Conservation (phyloP, 345 rosid genomes). For the Citrus inodora region DNA sequence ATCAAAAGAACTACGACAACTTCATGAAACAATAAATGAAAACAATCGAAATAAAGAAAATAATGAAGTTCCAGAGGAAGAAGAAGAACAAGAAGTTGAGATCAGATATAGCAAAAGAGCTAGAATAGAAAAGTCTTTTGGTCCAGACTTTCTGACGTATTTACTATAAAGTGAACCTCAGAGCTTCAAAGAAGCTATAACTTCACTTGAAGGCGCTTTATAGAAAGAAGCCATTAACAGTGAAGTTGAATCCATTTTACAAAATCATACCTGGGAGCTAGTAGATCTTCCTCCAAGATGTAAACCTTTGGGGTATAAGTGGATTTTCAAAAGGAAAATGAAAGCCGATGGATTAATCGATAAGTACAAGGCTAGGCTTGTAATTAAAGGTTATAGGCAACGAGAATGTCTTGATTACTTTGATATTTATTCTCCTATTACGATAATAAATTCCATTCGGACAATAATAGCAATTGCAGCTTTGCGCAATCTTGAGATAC, state of each 20-base stretch:
- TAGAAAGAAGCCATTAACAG: no score
- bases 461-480: no score
- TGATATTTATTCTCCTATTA: neutral
- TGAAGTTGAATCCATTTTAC: neutral
- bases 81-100: neutral
- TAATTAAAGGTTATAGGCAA: neutral
- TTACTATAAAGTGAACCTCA: neutral
- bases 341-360: neutral
- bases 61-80: fast-evolving
- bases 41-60: neutral
- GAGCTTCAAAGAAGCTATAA: neutral
- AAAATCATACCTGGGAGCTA: no score
- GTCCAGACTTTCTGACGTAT: neutral
- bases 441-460: neutral
- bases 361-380: neutral
- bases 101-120: neutral
- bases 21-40: no score
- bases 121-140: neutral
- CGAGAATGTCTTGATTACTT: neutral
- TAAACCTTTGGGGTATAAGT: neutral
- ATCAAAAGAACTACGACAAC: no score
- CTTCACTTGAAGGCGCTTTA: no score
- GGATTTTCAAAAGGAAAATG: neutral
- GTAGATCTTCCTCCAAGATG: neutral
- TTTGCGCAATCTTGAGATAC: neutral